Base-by-base conservation (phyloP, 345 rosid species). In the Populus ilicifolia region DNA sequence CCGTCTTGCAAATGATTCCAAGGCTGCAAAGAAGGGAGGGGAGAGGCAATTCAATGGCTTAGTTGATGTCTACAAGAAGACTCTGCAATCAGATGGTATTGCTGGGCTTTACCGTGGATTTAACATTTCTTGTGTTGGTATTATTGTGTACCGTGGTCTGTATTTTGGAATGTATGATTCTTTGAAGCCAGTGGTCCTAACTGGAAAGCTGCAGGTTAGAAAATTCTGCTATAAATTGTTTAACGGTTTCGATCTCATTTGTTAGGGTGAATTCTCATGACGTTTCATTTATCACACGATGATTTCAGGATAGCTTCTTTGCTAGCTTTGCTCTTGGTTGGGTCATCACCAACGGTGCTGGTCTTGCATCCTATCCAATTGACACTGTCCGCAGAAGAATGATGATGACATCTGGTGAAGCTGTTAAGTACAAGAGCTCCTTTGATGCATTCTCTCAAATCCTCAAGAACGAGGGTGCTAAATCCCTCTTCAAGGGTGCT, bases 351-450 rank as follows among this genome's bases (percentile, higher is more conserved):
- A 80, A 71, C 20, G 83, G 83, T 16, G 80, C 83, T 67, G 66
- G 80, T 8, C 63, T 76, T 8, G 83, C 80, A 8, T 76, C 80
- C 35, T 80, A 80, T 62, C 83, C 83, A 29, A 71, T 80, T 48
- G 83, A 80, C 77, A 80, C 83, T 0, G 77, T 80, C 33, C 74
- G 83, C 1, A 76, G 80, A 59, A 76, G 83, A 76, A 80, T 80
- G 80, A 80, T 80, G 83, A 80, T 82, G 84, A 82, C 84, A 41
- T 82, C 84, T 2, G 84, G 84, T 5, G 81, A 82, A 75, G 81
- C 81, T 38, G 81, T 82, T 23, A 82, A 82, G 81, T 82, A 82
- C 72, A 82, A 78, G 76, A 66, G 76, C 77, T 82, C 84, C n/a
- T 10, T 74, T 0, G 81, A 82, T 33, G 81, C 79, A n/a, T 82